Percentiles rank a stretch among this genome's conserved stretches.
Conservation (phyloP, 441 rosid genomes). For the Gossypium gossypioides region DNA sequence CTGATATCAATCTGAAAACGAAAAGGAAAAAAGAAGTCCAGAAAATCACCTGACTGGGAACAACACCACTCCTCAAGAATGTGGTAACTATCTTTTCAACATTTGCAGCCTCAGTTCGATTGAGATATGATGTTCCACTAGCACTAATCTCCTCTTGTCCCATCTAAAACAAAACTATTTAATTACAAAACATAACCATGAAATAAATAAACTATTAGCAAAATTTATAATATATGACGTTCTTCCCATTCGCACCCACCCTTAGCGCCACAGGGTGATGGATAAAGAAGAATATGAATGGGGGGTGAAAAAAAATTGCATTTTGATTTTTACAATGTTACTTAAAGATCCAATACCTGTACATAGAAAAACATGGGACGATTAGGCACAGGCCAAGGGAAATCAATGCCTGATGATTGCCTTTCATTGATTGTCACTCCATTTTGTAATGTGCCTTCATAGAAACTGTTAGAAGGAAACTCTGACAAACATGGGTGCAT, state of each 20-base stretch:
- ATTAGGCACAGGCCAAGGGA: conserved; percentile 98
- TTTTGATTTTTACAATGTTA: neutral
- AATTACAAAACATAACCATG: conserved; percentile 13
- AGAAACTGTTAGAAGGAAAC: conserved; percentile 93
- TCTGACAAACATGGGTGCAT: conserved; percentile 98
- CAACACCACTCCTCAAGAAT: conserved; percentile 93
- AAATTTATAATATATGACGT: neutral
- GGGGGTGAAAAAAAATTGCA: neutral
- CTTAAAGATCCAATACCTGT: conserved; percentile 46
- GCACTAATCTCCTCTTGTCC: conserved; percentile 99
- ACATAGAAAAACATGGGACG: conserved; percentile 99
- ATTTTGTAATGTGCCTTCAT: conserved; percentile 96
- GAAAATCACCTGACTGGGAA: conserved; percentile 71
- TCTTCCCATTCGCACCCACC: neutral
- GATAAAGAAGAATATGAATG: neutral
- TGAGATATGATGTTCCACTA: conserved; percentile 94
- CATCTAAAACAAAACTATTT: conserved; percentile 50
- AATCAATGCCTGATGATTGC: conserved; percentile 88
- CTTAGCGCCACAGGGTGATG: neutral
- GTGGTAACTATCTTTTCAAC: conserved; percentile 98
- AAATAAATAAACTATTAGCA: conserved; percentile 1
- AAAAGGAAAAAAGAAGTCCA: neutral
- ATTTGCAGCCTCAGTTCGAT: conserved; percentile 98
- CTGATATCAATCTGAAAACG: conserved; percentile 7
- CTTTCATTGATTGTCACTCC: conserved; percentile 96